Conservation (phyloP, 2,329 filamentous ascomycete species). For the Xylariales sp. region DNA sequence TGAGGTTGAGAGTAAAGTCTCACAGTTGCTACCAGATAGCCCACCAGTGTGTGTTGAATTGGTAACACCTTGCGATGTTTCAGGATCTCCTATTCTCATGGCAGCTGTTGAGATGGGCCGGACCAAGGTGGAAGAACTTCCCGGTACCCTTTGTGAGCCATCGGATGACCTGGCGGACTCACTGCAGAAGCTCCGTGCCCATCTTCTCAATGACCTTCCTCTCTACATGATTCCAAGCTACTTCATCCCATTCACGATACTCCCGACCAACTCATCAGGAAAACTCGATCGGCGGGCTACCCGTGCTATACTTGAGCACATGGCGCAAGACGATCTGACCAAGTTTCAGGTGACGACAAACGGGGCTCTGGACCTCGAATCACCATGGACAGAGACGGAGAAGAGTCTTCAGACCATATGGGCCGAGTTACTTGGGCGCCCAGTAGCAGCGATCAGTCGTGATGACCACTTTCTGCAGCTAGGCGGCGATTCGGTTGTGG, state of each 20-base stretch:
- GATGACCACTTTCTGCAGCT: conserved; percentile 2
- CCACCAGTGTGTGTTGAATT: background rate
- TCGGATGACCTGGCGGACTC: background rate
- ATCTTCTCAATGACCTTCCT: background rate
- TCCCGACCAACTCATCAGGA: background rate
- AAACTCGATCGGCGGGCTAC: background rate
- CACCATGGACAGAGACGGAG: conserved; percentile 4
- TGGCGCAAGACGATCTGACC: background rate
- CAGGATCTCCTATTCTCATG: background rate
- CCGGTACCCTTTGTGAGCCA: background rate
- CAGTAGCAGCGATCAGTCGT: background rate
- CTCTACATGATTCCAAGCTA: conserved; percentile 2
- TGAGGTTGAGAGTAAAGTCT: conserved; percentile 49
- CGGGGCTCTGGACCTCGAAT: background rate
- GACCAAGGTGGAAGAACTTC: no score
- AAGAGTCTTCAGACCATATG: background rate
- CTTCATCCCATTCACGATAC: background rate
- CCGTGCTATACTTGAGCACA: background rate
- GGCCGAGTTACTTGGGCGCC: conserved; percentile 8
- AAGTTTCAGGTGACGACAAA: background rate
- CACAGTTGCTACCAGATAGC: background rate
- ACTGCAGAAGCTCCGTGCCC: background rate
- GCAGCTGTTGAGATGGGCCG: background rate
- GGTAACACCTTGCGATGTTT: background rate
- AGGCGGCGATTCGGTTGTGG: conserved; percentile 8